phyloP scores from a whole-genome alignment of 331 rosid genomes.

The Erythrophleum ivorense region DNA sequence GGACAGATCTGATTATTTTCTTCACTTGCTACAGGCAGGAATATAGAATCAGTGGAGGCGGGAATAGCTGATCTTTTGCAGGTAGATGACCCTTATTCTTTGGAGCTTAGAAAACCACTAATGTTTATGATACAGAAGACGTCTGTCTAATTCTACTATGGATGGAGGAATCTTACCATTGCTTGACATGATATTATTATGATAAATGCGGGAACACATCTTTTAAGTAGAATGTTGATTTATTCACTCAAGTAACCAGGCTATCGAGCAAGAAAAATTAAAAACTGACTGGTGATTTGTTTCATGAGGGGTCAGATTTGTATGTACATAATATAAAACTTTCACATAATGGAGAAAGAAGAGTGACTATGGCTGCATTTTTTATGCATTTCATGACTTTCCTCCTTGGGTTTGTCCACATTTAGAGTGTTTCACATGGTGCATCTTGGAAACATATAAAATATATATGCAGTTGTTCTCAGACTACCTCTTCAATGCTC shows the following conservation, averaged over 20 bases:
- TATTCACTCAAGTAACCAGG: background rate
- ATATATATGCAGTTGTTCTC: background rate
- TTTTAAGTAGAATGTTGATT: background rate
- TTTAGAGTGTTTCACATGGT: background rate
- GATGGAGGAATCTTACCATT: conserved; percentile 4
- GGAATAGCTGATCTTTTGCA: background rate
- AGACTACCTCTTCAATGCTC: background rate
- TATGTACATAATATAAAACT: too few species aligned
- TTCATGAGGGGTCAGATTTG: background rate
- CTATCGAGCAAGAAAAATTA: background rate
- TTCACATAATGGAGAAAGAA: background rate
- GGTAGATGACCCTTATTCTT: background rate
- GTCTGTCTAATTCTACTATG: background rate
- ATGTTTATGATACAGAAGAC: background rate
- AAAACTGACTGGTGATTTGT: background rate
- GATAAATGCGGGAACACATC: background rate
- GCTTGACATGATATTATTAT: background rate
- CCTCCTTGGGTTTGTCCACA: background rate
- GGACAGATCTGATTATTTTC: conserved; percentile 29
- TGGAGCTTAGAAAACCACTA: background rate
- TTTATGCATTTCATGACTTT: background rate
- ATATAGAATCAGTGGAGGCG: conserved; percentile 12
- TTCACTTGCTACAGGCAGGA: conserved; percentile 2
- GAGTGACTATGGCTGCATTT: conserved; percentile 9
- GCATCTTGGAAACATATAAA: background rate